Evolutionary conservation across 1,139 yeast species (phyloP).

Genomic region (Pichia sp.): DNA sequence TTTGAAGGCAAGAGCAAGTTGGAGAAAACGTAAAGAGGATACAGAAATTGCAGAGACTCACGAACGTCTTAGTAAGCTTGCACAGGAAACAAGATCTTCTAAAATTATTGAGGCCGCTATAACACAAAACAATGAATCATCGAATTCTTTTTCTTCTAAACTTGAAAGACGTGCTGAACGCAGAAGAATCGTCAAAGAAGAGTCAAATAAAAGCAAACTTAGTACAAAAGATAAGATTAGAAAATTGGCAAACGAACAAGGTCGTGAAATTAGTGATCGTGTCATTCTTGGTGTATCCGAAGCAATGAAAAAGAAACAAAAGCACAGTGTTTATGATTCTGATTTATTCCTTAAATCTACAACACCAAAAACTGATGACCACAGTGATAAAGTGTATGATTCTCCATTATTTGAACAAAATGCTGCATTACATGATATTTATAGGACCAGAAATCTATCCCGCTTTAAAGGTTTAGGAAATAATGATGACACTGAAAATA

Average conservation of each 20-base stretch:
- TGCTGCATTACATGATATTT: constrained; percentile 44
- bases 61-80: constrained; percentile 48
- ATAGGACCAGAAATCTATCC: constrained; percentile 33
- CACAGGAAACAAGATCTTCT: constrained; percentile 43
- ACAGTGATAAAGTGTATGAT: constrained; percentile 48
- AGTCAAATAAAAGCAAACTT: constrained; percentile 38
- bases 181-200: constrained; percentile 40
- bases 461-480: constrained; percentile 17
- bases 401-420: constrained; percentile 48
- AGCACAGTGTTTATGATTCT: constrained; percentile 48
- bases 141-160: not conserved
- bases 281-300: constrained; percentile 46
- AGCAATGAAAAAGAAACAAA: constrained; percentile 10
- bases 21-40: constrained; percentile 48
- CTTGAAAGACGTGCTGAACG: constrained; percentile 36
- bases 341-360: constrained; percentile 45
- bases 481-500: constrained; percentile 24
- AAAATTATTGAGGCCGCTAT: constrained; percentile 8
- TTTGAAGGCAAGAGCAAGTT: constrained; percentile 51
- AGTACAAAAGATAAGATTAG: constrained; percentile 41
- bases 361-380: constrained; percentile 29
- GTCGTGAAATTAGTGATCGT: constrained; percentile 49
- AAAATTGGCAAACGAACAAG: constrained; percentile 38
- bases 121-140: not conserved
- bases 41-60: constrained; percentile 57